Conservation (phyloP, 768 basidiomycete species). For the Trametes gibbosa region DNA sequence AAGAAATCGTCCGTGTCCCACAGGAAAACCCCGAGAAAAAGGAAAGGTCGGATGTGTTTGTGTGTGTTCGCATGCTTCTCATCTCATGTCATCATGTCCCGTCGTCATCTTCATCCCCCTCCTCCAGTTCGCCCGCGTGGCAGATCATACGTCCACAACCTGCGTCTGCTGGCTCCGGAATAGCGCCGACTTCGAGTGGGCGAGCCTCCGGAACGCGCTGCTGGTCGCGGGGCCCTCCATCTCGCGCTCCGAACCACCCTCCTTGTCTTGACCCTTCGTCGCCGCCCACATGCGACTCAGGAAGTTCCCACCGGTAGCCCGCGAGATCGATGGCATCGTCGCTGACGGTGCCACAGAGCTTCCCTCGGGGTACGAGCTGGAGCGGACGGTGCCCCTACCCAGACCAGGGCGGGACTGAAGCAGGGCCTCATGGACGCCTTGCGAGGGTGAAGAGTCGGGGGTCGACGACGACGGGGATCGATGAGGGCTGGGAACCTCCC, state of each 20-base stretch:
- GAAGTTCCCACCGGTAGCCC: constrained; percentile 41
- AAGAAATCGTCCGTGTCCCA: constrained; percentile 14
- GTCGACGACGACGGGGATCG: constrained; percentile 8
- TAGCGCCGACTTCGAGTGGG: constrained; percentile 45
- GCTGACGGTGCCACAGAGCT: constrained; percentile 10
- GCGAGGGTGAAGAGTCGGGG: constrained; percentile 27
- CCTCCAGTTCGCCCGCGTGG: not conserved
- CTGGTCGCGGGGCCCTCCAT: constrained; percentile 22
- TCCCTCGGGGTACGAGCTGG: constrained; percentile 5
- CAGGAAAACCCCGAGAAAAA: constrained; percentile 3
- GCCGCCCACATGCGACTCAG: constrained; percentile 76
- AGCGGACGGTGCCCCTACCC: constrained; percentile 32
- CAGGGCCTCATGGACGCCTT: constrained; percentile 12
- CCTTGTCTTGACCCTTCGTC: constrained; percentile 34
- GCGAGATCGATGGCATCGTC: constrained; percentile 26
- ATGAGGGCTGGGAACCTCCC: not conserved
- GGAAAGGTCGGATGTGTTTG: not conserved
- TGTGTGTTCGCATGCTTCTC: not conserved
- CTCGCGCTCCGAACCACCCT: constrained; percentile 21
- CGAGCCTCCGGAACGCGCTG: constrained; percentile 39
- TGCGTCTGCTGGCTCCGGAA: constrained; percentile 33
- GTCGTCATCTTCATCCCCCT: constrained; percentile 8
- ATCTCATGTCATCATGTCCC: constrained; percentile 12
- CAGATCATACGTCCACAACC: constrained; percentile 15
- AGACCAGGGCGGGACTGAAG: constrained; percentile 4